Evolutionary conservation across 352 stramenopile species (phyloP).

Genomic region (Phytophthora hybrid): DNA sequence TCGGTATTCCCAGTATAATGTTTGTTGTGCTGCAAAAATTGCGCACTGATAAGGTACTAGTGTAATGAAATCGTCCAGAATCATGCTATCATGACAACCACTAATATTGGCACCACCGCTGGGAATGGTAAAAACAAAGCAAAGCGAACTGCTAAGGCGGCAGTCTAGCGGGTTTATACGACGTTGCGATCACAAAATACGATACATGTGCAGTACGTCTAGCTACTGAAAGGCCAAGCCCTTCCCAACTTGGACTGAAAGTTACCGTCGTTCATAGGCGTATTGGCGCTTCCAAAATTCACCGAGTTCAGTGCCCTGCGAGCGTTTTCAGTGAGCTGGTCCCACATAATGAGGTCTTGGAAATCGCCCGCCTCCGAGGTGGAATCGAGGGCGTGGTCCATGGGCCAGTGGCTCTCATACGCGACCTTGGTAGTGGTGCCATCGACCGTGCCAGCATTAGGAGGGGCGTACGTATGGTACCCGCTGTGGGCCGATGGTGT

Average conservation of each 20-base stretch:
- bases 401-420: constrained; percentile 19
- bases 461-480: constrained; percentile 10
- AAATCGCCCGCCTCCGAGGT: constrained; percentile 13
- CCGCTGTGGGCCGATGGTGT: constrained; percentile 22
- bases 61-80: too few relatives aligned
- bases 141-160: too few relatives aligned
- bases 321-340: constrained; percentile 10
- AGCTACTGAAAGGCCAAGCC: constrained; percentile 21
- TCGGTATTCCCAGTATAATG: too few relatives aligned
- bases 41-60: too few relatives aligned
- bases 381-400: constrained; percentile 21
- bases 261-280: constrained; percentile 41
- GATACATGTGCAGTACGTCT: not conserved
- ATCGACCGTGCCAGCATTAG: not conserved
- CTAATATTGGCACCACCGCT: too few relatives aligned
- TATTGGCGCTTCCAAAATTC: constrained; percentile 20
- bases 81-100: too few relatives aligned
- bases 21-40: too few relatives aligned
- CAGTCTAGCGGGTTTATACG: too few relatives aligned
- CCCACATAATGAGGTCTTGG: constrained; percentile 21
- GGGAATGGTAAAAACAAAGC: too few relatives aligned
- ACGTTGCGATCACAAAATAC: not conserved
- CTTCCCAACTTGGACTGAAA: constrained; percentile 35
- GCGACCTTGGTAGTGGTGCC: constrained; percentile 14
- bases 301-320: constrained; percentile 12